phyloP scores from a whole-genome alignment of 179 eudicot species.

The Actinidia arguta region DNA sequence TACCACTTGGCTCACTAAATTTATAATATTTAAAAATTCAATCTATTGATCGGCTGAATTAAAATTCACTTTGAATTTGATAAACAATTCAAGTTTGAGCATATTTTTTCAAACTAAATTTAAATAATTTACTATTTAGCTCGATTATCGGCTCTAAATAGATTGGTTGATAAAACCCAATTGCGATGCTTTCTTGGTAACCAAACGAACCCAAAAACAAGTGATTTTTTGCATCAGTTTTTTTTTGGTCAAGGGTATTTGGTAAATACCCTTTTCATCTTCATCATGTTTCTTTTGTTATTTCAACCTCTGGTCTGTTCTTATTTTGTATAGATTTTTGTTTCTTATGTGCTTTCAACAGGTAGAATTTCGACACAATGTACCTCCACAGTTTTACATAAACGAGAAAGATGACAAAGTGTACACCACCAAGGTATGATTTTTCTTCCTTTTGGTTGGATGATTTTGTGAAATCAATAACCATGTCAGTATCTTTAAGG shows the following conservation, averaged over 20 bases:
- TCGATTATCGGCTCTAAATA: no score
- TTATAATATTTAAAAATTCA: no score
- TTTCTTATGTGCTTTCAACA: background rate
- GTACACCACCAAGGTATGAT: conserved; percentile 86
- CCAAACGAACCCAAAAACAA: background rate
- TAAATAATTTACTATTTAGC: no score
- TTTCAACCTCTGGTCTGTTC: background rate
- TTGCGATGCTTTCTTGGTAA: no score
- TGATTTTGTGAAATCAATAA: background rate
- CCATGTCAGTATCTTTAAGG: background rate
- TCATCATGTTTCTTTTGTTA: background rate
- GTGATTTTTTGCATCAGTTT: background rate
- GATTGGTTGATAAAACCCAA: no score
- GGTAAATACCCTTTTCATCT: background rate
- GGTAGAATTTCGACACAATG: conserved; percentile 43
- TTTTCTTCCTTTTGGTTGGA: background rate
- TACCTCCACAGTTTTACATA: conserved; percentile 92
- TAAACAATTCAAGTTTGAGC: no score
- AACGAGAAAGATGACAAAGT: conserved; percentile 95
- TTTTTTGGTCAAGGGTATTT: background rate
- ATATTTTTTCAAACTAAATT: no score
- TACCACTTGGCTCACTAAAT: no score
- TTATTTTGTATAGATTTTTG: background rate
- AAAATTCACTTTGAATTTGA: no score
- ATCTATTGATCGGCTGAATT: no score